Percentiles rank a stretch among this genome's conserved stretches.
Evolutionary conservation across 140 eudicot species (phyloP).

Genomic region (Senecio squalidus): DNA sequence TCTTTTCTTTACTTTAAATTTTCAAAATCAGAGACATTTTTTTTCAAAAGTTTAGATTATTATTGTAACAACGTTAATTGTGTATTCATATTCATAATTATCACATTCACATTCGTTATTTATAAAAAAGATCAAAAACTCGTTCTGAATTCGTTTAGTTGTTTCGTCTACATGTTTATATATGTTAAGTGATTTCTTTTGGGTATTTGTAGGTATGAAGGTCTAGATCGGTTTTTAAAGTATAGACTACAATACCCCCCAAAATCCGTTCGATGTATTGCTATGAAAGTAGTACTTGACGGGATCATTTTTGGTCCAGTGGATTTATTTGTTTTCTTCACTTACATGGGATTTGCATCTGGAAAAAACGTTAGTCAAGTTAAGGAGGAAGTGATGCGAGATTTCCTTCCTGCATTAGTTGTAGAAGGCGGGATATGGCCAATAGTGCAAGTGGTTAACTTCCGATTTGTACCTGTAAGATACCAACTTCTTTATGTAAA

Average conservation of each 20-base stretch:
- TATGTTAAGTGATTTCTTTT: too few relatives aligned
- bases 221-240: slow-evolving; percentile 63
- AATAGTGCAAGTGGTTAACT: slow-evolving; percentile 71
- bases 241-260: slow-evolving; percentile 49
- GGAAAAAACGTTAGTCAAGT: slow-evolving; percentile 71
- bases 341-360: slow-evolving; percentile 86
- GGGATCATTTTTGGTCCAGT: slow-evolving; percentile 84
- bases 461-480: slow-evolving; percentile 72
- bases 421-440: slow-evolving; percentile 93
- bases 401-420: slow-evolving; percentile 74
- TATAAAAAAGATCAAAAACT: too few relatives aligned
- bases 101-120: too few relatives aligned
- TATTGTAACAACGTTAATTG: too few relatives aligned
- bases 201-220: slow-evolving; percentile 64
- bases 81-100: background rate
- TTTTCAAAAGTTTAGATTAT: too few relatives aligned
- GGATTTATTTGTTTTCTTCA: slow-evolving; percentile 80
- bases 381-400: slow-evolving; percentile 81
- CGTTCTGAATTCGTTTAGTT: too few relatives aligned
- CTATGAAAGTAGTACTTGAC: slow-evolving; percentile 79
- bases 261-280: slow-evolving; percentile 70
- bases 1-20: background rate
- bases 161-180: too few relatives aligned
- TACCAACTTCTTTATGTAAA: slow-evolving; percentile 88
- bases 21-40: too few relatives aligned